Conservation (phyloP, 768 basidiomycete species). For the Macrolepiota dolichaula region DNA sequence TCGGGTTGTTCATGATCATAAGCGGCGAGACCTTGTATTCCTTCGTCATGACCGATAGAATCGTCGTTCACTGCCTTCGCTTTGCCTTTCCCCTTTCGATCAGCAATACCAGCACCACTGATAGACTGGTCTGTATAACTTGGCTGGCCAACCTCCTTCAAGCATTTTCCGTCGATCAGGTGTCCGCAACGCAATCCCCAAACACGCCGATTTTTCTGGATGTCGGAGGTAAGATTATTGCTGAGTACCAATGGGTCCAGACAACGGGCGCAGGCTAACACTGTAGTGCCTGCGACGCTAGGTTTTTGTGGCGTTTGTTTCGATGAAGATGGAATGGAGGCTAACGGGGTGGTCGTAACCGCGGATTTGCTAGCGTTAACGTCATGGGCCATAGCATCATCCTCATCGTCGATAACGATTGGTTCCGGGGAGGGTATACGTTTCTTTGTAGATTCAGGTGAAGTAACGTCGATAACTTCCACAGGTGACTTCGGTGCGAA, state of each 20-base stretch:
- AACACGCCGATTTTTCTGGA: constrained; percentile 43
- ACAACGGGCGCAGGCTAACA: constrained; percentile 68
- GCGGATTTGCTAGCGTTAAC: background rate
- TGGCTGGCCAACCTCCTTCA: constrained; percentile 55
- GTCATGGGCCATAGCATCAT: constrained; percentile 14
- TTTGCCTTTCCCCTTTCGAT: constrained; percentile 43
- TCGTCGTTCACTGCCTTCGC: constrained; percentile 29
- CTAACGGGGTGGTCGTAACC: background rate
- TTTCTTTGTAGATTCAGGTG: background rate
- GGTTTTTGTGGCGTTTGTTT: background rate
- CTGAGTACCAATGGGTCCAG: constrained; percentile 59
- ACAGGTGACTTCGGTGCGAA: constrained; percentile 45
- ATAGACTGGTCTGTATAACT: constrained; percentile 10
- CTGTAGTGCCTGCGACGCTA: constrained; percentile 23
- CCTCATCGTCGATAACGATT: constrained; percentile 49
- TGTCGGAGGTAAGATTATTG: constrained; percentile 42
- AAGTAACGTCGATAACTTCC: constrained; percentile 13
- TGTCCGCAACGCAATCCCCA: constrained; percentile 80
- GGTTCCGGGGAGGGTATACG: constrained; percentile 28
- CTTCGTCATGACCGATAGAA: background rate
- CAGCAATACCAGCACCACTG: background rate
- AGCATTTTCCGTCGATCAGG: constrained; percentile 74
- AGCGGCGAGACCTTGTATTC: background rate
- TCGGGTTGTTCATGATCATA: constrained; percentile 1
- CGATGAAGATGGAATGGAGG: background rate